Conservation (phyloP, 371 early-diverging fungal species). For the Lichtheimia ornata region DNA sequence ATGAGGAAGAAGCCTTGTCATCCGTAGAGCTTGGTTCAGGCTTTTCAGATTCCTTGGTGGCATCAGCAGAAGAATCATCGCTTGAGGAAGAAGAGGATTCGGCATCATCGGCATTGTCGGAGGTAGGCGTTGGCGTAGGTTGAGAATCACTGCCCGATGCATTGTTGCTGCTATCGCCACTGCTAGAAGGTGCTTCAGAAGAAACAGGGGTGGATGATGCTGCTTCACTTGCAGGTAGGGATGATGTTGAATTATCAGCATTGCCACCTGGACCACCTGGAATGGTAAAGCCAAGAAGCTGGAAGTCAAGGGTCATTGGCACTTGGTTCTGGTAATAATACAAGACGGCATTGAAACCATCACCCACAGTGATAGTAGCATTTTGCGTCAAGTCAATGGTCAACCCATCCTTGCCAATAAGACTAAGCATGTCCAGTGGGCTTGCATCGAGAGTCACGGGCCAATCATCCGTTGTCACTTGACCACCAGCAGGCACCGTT, state of each 20-base stretch:
- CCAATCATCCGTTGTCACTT: conserved; percentile 18
- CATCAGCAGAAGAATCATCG: conserved; percentile 1
- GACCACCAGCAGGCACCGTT: conserved; percentile 31
- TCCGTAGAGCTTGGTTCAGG: too few species aligned
- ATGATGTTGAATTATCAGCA: conserved; percentile 7
- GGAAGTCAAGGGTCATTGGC: conserved; percentile 15
- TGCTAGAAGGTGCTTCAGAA: background rate
- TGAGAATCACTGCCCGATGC: background rate
- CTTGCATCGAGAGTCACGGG: conserved; percentile 22
- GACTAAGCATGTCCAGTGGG: conserved; percentile 11
- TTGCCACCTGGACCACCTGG: background rate
- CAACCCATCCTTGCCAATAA: conserved; percentile 19
- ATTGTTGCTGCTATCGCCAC: too few species aligned
- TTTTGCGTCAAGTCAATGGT: conserved; percentile 33
- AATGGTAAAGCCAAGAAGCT: background rate
- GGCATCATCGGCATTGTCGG: conserved; percentile 9
- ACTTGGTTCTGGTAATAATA: conserved; percentile 33
- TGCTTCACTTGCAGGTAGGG: background rate
- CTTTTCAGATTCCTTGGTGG: background rate
- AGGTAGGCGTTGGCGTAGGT: conserved; percentile 5
- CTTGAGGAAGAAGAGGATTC: background rate
- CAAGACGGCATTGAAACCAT: conserved; percentile 21
- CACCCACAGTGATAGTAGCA: conserved; percentile 34
- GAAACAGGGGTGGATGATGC: background rate
- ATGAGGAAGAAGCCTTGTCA: conserved; percentile 2